Base-by-base conservation (phyloP, 1,284 basidiomycete species). In the Vanrija pseudolonga region DNA sequence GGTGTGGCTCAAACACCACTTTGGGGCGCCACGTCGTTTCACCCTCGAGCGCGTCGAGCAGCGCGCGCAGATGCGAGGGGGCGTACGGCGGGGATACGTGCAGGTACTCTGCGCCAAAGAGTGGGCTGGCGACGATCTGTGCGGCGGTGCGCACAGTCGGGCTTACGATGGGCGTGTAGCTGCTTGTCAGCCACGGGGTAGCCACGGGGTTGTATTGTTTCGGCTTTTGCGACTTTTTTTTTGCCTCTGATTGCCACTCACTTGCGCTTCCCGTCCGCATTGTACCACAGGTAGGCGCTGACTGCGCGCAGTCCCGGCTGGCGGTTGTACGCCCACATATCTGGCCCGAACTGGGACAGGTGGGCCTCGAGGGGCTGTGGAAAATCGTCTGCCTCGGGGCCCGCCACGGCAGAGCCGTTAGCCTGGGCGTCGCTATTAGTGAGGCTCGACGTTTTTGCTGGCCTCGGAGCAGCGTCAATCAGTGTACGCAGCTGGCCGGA, bases 1-100 rank as follows among this genome's bases (percentile, higher is more conserved):
- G 9, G 65, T 58, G 19, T 3, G 72, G 72, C 58, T 73, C 72
- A 55, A 65, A 74, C 1, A 69, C 67, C 9, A 73, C 57, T 36
- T 62, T 64, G 0, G 72, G 70, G 2, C 18, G 20, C 72, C 72
- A 74, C 6, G 18, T 42, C 1, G 39, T 6, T 23, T 32, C 32
- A 15, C 15, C 26, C 15, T 32, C 20, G 0, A 65, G 47, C 28
- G 68, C 63, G 17, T 24, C 38, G 12, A 66, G 45, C 3, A 73
- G 48, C 3, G 24, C 42, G 6, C 54, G 40, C 11, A 73, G 53
- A 14, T 65, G 61, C 38, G 66, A 58, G 1, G 65, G 56, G 1
- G 66, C 64, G 46, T 64, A 66, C 1, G 70, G 70, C 5, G 69
- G 63, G 24, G 61, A 48, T 42, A 74, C 60, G 51, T 74, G 72